A percentile compares a stretch with the other conserved stretches of the same genome.
Conservation (phyloP, 768 basidiomycete genomes). For the Wakefieldia striispora region DNA sequence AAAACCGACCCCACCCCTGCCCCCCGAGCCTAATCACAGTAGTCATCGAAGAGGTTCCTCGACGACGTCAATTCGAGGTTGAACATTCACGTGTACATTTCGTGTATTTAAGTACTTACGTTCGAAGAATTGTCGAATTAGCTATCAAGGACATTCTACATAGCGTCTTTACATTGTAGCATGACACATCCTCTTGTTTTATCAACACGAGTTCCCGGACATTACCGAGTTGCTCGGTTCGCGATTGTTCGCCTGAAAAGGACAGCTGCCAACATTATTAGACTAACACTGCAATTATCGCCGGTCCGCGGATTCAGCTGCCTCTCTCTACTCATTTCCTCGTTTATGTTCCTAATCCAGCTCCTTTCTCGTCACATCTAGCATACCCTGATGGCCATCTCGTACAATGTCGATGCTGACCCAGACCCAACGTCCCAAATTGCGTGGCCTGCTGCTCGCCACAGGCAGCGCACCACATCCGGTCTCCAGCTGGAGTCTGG, state of each 20-base stretch:
- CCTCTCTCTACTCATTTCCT: background rate
- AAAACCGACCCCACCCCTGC: constrained; percentile 42
- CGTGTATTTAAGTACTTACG: constrained; percentile 7
- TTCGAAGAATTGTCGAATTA: constrained; percentile 20
- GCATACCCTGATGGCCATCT: constrained; percentile 51
- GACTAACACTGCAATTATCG: too few species aligned
- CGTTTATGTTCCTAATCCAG: constrained; percentile 12
- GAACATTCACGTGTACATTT: constrained; percentile 13
- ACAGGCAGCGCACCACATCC: constrained; percentile 30
- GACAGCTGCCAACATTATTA: background rate
- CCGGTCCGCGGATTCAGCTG: too few species aligned
- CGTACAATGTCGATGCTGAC: constrained; percentile 49
- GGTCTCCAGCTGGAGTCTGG: constrained; percentile 22
- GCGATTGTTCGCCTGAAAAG: constrained; percentile 13
- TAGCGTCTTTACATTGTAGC: constrained; percentile 12
- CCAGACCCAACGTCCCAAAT: constrained; percentile 81
- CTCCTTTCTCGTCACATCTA: background rate
- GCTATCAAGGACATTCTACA: constrained; percentile 19
- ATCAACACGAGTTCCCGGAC: constrained; percentile 11
- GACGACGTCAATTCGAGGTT: constrained; percentile 35
- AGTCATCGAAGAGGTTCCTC: constrained; percentile 46
- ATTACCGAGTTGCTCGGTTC: constrained; percentile 19
- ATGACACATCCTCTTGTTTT: constrained; percentile 1
- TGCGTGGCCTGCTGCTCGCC: constrained; percentile 60
- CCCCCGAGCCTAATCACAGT: constrained; percentile 23